Conservation (phyloP, 2,329 filamentous ascomycete genomes). For the Dactylonectria estremocensis region DNA sequence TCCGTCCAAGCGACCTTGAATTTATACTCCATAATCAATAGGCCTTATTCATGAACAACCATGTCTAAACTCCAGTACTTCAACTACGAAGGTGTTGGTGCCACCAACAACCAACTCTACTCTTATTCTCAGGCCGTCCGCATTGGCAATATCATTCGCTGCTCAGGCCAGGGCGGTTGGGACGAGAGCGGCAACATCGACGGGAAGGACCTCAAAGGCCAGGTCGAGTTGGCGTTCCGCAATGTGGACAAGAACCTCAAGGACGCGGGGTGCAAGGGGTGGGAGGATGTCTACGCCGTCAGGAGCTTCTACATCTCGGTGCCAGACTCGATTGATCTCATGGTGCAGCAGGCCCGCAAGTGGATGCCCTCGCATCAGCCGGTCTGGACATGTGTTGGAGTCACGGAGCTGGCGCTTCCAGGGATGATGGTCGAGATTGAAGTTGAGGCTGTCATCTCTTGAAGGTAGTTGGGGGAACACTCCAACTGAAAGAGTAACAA, state of each 20-base stretch:
- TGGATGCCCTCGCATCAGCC: constrained; percentile 69
- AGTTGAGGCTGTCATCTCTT: constrained; percentile 64
- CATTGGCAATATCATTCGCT: constrained; percentile 40
- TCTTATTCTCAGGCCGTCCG: too few species aligned
- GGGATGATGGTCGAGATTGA: constrained; percentile 74
- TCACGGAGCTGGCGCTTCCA: constrained; percentile 61
- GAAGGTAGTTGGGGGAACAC: too few species aligned
- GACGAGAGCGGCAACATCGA: constrained; percentile 39
- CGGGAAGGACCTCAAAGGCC: constrained; percentile 56
- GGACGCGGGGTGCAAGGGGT: constrained; percentile 69
- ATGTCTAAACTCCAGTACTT: too few species aligned
- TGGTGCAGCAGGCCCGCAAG: constrained; percentile 64
- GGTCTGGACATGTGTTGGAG: constrained; percentile 69
- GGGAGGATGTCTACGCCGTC: constrained; percentile 68
- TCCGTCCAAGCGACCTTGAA: too few species aligned
- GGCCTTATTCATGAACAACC: too few species aligned
- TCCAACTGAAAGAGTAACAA: too few species aligned
- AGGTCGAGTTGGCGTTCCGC: constrained; percentile 68
- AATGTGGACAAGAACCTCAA: constrained; percentile 69
- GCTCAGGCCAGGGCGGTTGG: constrained; percentile 46
- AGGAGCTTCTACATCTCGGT: constrained; percentile 62
- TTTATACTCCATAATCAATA: too few species aligned
- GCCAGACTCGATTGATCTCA: constrained; percentile 56
- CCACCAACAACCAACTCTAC: too few species aligned
- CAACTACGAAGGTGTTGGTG: too few species aligned